A percentile compares a stretch with the other conserved stretches of the same genome.
Conservation (phyloP, 1,139 yeast genomes). For the Taphrina flavorubra region DNA sequence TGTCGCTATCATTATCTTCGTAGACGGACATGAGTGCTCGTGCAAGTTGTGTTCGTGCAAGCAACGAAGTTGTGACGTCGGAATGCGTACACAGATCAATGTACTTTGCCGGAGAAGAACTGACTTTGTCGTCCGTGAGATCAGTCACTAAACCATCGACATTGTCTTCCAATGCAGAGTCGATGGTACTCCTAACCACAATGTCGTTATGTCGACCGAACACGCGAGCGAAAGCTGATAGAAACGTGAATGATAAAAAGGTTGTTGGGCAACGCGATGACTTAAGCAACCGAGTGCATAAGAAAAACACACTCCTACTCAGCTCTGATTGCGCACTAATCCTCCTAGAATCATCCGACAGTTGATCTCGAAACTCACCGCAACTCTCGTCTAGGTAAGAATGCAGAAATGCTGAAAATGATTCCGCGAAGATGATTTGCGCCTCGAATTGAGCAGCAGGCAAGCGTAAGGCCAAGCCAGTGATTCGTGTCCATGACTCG, state of each 20-base stretch:
- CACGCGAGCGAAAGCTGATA: not conserved
- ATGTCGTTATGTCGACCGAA: conserved; percentile 4
- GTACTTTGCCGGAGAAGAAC: not conserved
- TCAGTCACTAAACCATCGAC: not conserved
- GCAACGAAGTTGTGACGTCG: not conserved
- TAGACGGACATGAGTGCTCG: not conserved
- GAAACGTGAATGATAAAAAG: not conserved
- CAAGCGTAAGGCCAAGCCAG: not conserved
- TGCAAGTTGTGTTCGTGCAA: conserved; percentile 13
- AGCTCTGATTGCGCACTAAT: not conserved
- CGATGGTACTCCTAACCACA: not conserved
- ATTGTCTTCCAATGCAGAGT: not conserved
- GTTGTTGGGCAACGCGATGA: not conserved
- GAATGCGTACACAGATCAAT: not conserved
- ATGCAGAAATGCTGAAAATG: conserved; percentile 1
- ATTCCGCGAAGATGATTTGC: not conserved
- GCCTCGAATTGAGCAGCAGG: not conserved
- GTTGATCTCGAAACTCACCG: conserved; percentile 2
- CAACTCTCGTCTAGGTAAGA: conserved; percentile 14
- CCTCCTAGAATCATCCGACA: conserved; percentile 17
- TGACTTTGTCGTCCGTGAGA: conserved; percentile 9
- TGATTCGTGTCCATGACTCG: conserved; percentile 18
- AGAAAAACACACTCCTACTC: conserved; percentile 3
- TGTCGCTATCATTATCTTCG: not conserved
- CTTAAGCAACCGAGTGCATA: not conserved